phyloP scores from a whole-genome alignment of 257 asterid species.

The Catharanthus roseus region DNA sequence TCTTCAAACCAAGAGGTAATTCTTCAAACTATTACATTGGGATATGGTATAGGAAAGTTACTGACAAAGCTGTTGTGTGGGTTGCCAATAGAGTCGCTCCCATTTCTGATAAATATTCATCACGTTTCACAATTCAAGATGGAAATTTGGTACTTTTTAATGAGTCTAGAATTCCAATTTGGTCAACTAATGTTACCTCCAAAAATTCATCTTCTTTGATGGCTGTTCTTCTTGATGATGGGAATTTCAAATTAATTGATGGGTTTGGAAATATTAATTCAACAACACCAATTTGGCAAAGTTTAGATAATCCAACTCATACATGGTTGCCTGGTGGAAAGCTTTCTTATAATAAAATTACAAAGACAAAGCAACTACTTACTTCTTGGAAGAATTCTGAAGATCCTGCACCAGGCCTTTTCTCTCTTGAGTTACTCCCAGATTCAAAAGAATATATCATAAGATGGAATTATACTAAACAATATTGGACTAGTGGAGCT shows the following conservation, averaged over 20 bases:
- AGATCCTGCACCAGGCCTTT: conserved; percentile 71
- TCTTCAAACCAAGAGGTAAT: conserved; percentile 34
- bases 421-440: conserved; percentile 57
- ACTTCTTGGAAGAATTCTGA: conserved; percentile 73
- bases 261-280: conserved; percentile 17
- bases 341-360: conserved; percentile 48
- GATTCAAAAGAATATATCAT: conserved; percentile 36
- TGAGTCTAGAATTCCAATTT: conserved; percentile 30
- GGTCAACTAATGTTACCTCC: conserved; percentile 49
- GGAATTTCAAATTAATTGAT: conserved; percentile 53
- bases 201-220: conserved; percentile 25
- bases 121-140: conserved; percentile 23
- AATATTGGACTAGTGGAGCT: conserved; percentile 61
- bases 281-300: conserved; percentile 45
- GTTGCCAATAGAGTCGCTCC: conserved; percentile 39
- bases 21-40: conserved; percentile 31
- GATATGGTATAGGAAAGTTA: conserved; percentile 33
- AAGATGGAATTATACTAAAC: conserved; percentile 37
- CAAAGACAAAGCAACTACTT: conserved; percentile 33
- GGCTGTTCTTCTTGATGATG: conserved; percentile 56
- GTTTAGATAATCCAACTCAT: conserved; percentile 47
- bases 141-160: conserved; percentile 34
- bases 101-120: conserved; percentile 23
- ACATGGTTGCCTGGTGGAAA: conserved; percentile 76
- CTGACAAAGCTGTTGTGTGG: conserved; percentile 31